Evolutionary conservation across 257 asterid genomes (phyloP).

Genomic region (Nicotiana paniculata): DNA sequence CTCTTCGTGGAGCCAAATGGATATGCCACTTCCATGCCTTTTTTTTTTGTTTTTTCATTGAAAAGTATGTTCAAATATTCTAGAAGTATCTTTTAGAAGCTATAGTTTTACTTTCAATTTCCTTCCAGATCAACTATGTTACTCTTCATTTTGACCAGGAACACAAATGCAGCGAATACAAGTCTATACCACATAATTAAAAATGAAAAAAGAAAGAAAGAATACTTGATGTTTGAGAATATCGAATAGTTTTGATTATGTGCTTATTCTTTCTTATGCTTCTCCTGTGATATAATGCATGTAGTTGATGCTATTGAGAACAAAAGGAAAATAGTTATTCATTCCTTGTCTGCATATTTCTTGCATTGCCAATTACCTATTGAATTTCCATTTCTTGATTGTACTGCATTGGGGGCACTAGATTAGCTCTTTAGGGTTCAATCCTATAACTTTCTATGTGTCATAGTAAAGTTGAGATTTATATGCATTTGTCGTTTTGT

Average conservation of each 20-base stretch:
- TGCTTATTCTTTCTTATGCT: neutral
- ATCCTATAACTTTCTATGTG: neutral
- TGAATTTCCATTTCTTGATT: neutral
- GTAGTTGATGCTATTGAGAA: neutral
- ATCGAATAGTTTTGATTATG: neutral
- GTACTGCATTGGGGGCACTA: neutral
- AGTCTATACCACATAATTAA: neutral
- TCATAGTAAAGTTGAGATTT: neutral
- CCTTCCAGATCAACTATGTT: neutral
- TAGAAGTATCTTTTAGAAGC: neutral
- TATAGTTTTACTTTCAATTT: neutral
- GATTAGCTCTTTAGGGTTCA: neutral
- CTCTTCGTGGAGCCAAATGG: neutral
- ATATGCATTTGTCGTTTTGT: neutral
- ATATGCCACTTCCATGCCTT: neutral
- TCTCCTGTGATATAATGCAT: neutral
- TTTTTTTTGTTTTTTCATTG: neutral
- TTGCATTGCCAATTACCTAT: neutral
- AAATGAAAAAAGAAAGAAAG: neutral
- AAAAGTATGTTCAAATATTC: neutral
- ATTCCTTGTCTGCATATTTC: neutral
- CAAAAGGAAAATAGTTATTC: neutral
- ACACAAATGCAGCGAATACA: neutral
- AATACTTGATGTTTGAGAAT: neutral
- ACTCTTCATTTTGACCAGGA: neutral